phyloP scores from a whole-genome alignment of 345 rosid genomes.

The Stellera chamaejasme region DNA sequence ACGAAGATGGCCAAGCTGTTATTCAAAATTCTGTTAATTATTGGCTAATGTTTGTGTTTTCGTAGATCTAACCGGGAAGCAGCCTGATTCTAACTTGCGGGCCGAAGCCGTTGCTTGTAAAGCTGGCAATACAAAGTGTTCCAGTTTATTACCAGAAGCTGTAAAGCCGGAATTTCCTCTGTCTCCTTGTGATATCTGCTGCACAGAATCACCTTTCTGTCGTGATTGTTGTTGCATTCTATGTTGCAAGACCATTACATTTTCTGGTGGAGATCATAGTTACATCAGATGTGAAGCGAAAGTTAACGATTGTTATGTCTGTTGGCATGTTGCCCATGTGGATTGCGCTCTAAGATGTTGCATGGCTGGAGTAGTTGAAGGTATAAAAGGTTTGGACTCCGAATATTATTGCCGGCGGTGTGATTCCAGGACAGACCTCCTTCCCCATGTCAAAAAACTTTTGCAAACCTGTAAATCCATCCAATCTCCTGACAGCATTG shows the following conservation, averaged over 20 bases:
- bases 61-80: background rate
- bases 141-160: constrained; percentile 24
- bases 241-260: constrained; percentile 44
- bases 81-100: constrained; percentile 10
- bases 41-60: background rate
- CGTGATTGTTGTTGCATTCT: constrained; percentile 72
- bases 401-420: constrained; percentile 76
- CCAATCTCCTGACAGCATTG: constrained; percentile 33
- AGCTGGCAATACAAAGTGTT: constrained; percentile 55
- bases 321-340: constrained; percentile 76
- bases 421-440: constrained; percentile 52
- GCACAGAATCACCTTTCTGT: constrained; percentile 58
- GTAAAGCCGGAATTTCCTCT: constrained; percentile 17
- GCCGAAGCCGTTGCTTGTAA: constrained; percentile 37
- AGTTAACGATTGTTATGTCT: constrained; percentile 34
- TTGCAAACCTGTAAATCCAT: constrained; percentile 39
- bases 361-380: constrained; percentile 77
- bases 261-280: constrained; percentile 43
- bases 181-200: constrained; percentile 73
- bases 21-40: constrained; percentile 1
- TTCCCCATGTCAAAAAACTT: constrained; percentile 46
- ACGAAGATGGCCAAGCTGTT: background rate
- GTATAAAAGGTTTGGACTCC: constrained; percentile 65
- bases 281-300: constrained; percentile 55
- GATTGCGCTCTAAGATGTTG: constrained; percentile 63